Base-by-base conservation (phyloP, 345 rosid species). In the Gossypium mustelinum region DNA sequence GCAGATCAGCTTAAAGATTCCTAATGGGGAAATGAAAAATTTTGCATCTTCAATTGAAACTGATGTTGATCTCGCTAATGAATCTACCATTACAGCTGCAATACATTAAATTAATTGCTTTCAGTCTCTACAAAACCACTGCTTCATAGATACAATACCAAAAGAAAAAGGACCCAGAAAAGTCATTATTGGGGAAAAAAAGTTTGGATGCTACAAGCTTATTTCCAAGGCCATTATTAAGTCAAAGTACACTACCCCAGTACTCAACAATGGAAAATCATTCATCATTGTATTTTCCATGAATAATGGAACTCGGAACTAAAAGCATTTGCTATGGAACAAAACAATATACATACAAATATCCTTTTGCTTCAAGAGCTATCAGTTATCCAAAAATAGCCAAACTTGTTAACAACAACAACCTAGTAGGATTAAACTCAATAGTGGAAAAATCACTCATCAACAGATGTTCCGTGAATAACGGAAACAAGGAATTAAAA, bases 101-200 rank as follows among this genome's bases (percentile, higher is more conserved):
- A 41, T n/a, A 51, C 69, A 14, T 64, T 41, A 41, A 41, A n/a
- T 41, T 64, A 43, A 64, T 64, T 41, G 5, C 51, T 69, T 69
- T 41, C 45, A 25, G 27, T 51, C 73, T 2, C 16, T 27, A 51
- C 8, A 51, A 50, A 17, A 69, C 47, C 20, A 29, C 18, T 1
- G 25, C 47, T 51, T 69, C 57, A 50, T 48, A 12, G 39, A 68
- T 68, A 50, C 34, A 20, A 68, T 14, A 25, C 72, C 72, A 68
- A 48, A 68, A 24, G 24, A 47, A 48, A 68, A 14, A 14, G 14
- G 45, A 51, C 20, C 18, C 73, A 17, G 14, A 29, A 50, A 68
- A 50, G 6, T 16, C 45, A 51, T 69, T 27, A 64, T 64, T 41
- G 41, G 41, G 73, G 47, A 51, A 51, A 29, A 24, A 10, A 69